Evolutionary conservation across 257 asterid species (phyloP).

Genomic region (Solanum infundibuliforme): DNA sequence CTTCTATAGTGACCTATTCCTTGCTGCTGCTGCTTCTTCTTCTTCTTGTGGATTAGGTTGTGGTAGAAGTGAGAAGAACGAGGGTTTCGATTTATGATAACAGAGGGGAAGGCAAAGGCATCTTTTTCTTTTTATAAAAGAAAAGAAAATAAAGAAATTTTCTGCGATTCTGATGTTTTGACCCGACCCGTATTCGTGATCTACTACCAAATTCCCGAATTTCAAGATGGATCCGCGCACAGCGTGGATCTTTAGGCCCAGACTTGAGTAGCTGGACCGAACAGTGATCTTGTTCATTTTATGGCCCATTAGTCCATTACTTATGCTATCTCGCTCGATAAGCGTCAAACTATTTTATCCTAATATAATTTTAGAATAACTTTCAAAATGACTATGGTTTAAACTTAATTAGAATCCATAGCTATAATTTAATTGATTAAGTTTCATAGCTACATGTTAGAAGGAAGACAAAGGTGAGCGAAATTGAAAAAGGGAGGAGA

Average conservation of each 20-base stretch:
- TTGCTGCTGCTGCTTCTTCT: not conserved
- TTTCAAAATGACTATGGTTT: not conserved
- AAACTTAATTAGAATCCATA: not conserved
- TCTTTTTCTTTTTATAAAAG: not conserved
- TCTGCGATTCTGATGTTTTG: not conserved
- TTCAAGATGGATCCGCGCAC: not conserved
- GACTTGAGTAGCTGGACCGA: not conserved
- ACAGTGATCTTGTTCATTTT: not conserved
- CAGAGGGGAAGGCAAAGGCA: not conserved
- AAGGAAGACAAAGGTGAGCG: not conserved
- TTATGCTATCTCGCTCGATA: not conserved
- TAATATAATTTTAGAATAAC: not conserved
- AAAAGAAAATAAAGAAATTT: not conserved
- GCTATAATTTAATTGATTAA: too few relatives aligned
- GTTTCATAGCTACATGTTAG: not conserved
- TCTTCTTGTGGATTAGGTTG: constrained; percentile 4
- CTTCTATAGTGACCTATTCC: not conserved
- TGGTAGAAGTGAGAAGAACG: constrained; percentile 21
- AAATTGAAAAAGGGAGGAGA: not conserved
- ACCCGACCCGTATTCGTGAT: not conserved
- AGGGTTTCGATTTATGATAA: constrained; percentile 44
- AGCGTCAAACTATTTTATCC: not conserved
- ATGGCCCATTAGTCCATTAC: not conserved
- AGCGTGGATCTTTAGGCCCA: not conserved
- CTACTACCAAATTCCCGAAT: not conserved